A percentile compares a stretch with the other conserved stretches of the same genome.
phyloP scores from a whole-genome alignment of 371 early-diverging fungal genomes.

The Rhizopus arrhizus region DNA sequence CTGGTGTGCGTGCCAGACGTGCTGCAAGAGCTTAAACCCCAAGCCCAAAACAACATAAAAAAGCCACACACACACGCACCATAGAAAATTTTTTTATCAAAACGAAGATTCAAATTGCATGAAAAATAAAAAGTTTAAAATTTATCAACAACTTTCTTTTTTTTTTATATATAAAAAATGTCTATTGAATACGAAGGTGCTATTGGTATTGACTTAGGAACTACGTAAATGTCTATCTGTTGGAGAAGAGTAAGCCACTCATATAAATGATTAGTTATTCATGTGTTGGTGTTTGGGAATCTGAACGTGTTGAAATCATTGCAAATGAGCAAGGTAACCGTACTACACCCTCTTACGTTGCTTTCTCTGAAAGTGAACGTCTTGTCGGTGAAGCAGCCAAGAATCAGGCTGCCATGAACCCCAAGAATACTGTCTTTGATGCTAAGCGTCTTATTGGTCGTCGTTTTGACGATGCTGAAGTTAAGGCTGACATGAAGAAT shows the following conservation, averaged over 20 bases:
- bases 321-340: slow-evolving; percentile 92
- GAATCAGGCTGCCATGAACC: slow-evolving; percentile 85
- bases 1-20: slow-evolving; percentile 71
- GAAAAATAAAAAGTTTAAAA: too few relatives aligned
- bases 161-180: too few relatives aligned
- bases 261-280: slow-evolving; percentile 67
- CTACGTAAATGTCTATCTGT: too few relatives aligned
- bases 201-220: too few relatives aligned
- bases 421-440: slow-evolving; percentile 90
- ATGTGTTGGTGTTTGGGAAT: slow-evolving; percentile 70
- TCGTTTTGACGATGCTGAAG: too few relatives aligned
- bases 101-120: too few relatives aligned
- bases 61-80: too few relatives aligned
- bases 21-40: slow-evolving; percentile 32
- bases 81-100: too few relatives aligned
- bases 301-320: slow-evolving; percentile 76
- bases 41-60: too few relatives aligned
- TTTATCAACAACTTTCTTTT: too few relatives aligned
- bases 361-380: slow-evolving; percentile 79
- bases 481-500: slow-evolving; percentile 66
- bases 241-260: too few relatives aligned
- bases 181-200: too few relatives aligned
- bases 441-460: slow-evolving; percentile 36
- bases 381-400: slow-evolving; percentile 56
- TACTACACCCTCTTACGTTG: slow-evolving; percentile 91